Evolutionary conservation across 2,329 filamentous ascomycete species (phyloP).

Genomic region (Talaromyces verruculosus): DNA sequence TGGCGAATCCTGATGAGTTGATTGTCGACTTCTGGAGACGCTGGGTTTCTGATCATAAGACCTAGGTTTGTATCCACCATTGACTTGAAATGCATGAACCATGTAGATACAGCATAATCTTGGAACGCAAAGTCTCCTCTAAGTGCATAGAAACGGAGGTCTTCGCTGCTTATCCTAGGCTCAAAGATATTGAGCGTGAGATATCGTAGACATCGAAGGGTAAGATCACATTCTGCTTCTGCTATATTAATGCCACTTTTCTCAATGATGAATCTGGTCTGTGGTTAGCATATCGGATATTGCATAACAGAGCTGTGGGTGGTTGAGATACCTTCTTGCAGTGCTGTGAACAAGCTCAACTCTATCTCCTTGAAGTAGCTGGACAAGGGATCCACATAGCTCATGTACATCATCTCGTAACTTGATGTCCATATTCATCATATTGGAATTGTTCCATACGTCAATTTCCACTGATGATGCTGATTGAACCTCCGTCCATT

Average conservation of each 20-base stretch:
- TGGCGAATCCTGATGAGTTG: not conserved
- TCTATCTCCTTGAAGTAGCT: constrained; percentile 1
- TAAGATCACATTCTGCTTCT: constrained; percentile 9
- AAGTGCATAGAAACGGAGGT: constrained; percentile 3
- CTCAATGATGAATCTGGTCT: not conserved
- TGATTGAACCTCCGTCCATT: constrained; percentile 8
- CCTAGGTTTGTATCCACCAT: constrained; percentile 2
- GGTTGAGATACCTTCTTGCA: not conserved
- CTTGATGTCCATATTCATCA: not conserved
- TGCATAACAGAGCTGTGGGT: too few relatives aligned
- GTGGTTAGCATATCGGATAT: not conserved
- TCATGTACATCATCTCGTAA: constrained; percentile 4
- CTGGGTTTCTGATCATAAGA: not conserved
- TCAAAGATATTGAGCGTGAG: constrained; percentile 8
- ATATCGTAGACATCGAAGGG: constrained; percentile 6
- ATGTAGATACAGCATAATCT: constrained; percentile 12
- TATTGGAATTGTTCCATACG: not conserved
- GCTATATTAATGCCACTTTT: not conserved
- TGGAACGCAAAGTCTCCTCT: constrained; percentile 6
- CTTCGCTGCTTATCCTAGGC: not conserved
- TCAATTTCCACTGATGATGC: constrained; percentile 3
- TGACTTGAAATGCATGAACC: constrained; percentile 11
- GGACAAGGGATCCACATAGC: constrained; percentile 8
- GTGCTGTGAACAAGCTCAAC: constrained; percentile 13
- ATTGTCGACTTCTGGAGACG: not conserved